Percentiles rank a stretch among this genome's conserved stretches.
These are phyloP conservation scores for Zasmidium angulare DNA, from an alignment of 2,329 filamentous ascomycete species.

Conservation along the genomic window DNA sequence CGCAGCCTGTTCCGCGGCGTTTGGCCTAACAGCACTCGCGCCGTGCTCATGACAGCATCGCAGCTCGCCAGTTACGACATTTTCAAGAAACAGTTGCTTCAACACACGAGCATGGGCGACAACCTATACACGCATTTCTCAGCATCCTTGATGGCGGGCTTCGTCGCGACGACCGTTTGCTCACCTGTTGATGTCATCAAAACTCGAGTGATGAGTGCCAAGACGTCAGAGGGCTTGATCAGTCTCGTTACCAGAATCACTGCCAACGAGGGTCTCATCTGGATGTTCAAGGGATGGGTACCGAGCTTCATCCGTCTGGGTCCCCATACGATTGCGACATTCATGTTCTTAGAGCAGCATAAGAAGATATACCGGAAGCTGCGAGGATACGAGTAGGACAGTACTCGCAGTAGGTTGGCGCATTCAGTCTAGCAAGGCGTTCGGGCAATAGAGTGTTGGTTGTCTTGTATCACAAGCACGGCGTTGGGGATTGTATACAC, in stretches of 20 bases:
- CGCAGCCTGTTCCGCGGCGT: slow-evolving; percentile 79
- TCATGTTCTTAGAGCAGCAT: slow-evolving; percentile 83
- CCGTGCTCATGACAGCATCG: slow-evolving; percentile 82
- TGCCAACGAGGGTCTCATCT: slow-evolving; percentile 67
- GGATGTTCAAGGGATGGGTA: slow-evolving; percentile 90
- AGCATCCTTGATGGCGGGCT: slow-evolving; percentile 73
- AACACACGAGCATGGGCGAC: slow-evolving; percentile 64
- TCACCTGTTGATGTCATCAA: slow-evolving; percentile 88
- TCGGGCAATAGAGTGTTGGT: not conserved
- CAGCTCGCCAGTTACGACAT: slow-evolving; percentile 83
- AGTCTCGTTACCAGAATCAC: slow-evolving; percentile 67
- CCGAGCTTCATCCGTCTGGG: slow-evolving; percentile 70
- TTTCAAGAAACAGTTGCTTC: slow-evolving; percentile 70
- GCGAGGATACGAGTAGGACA: slow-evolving; percentile 17
- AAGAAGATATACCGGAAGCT: slow-evolving; percentile 68
- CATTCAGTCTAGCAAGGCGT: slow-evolving; percentile 6
- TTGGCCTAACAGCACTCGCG: slow-evolving; percentile 76
- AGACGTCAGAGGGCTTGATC: slow-evolving; percentile 53
- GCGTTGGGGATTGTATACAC: too few species aligned
- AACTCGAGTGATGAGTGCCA: slow-evolving; percentile 78
- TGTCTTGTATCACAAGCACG: too few species aligned
- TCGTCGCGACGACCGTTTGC: slow-evolving; percentile 81
- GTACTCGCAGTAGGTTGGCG: not conserved
- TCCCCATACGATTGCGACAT: slow-evolving; percentile 81
- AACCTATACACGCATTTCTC: slow-evolving; percentile 75